A percentile compares a stretch with the other conserved stretches of the same genome.
phyloP scores from a whole-genome alignment of 108 stramenopile genomes.

The Hondaea fermentalgiana region DNA sequence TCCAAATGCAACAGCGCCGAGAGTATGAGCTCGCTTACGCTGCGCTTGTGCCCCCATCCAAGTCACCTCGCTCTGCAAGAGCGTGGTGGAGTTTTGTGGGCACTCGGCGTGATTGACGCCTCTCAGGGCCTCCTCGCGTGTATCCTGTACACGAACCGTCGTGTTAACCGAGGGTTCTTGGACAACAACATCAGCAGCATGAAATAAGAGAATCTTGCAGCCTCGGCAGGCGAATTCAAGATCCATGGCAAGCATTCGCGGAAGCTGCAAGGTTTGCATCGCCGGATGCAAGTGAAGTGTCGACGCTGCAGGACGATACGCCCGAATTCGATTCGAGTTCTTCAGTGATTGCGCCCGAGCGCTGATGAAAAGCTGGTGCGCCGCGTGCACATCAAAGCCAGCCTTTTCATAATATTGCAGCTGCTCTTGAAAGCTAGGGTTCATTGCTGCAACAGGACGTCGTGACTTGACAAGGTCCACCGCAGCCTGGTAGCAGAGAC shows the following conservation, averaged over 20 bases:
- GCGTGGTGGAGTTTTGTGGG: too few relatives aligned
- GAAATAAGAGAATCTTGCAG: not conserved
- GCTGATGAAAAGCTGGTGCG: not conserved
- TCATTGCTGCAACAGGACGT: not conserved
- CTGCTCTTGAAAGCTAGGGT: not conserved
- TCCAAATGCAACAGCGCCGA: not conserved
- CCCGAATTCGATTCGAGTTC: not conserved
- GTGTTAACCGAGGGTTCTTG: not conserved
- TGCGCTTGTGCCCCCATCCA: too few relatives aligned
- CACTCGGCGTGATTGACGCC: too few relatives aligned
- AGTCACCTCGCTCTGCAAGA: too few relatives aligned
- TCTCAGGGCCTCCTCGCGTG: too few relatives aligned
- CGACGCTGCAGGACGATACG: not conserved
- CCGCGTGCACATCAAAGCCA: not conserved
- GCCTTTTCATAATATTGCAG: not conserved
- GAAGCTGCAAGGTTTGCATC: not conserved
- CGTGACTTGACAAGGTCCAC: not conserved
- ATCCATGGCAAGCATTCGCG: slow-evolving; percentile 2
- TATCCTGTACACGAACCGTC: too few relatives aligned
- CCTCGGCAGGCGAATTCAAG: not conserved
- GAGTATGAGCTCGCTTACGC: not conserved
- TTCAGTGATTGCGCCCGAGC: not conserved
- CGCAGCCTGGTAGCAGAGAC: not conserved
- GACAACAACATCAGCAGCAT: not conserved
- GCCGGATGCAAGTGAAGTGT: not conserved